phyloP scores from a whole-genome alignment of 495 filamentous ascomycete species.

The Aspergillus sclerotioniger region DNA sequence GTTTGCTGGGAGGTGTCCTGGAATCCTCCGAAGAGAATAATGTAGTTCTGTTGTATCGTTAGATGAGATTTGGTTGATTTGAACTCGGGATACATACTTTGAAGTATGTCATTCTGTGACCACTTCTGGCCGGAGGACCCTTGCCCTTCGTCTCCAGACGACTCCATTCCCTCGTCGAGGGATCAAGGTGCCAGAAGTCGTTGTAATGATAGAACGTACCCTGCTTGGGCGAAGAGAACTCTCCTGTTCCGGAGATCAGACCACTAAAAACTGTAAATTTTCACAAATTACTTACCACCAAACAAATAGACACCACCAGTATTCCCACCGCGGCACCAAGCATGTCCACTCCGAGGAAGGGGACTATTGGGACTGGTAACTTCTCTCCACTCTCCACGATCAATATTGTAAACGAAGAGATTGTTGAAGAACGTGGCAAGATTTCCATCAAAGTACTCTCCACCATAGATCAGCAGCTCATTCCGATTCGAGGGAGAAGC shows the following conservation, averaged over 20 bases:
- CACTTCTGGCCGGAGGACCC: conserved; percentile 82
- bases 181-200: conserved; percentile 93
- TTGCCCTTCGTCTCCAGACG: conserved; percentile 85
- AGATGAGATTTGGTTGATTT: conserved; percentile 8
- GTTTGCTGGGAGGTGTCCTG: conserved; percentile 94
- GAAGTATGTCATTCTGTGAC: conserved; percentile 92
- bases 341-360: conserved; percentile 86
- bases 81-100: conserved; percentile 54
- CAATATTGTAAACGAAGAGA: conserved; percentile 85
- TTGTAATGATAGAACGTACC: conserved; percentile 99
- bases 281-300: conserved; percentile 55
- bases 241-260: conserved; percentile 40
- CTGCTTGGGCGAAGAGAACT: conserved; percentile 82
- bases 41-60: conserved; percentile 53
- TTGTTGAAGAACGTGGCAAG: conserved; percentile 65
- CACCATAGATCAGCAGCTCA: conserved; percentile 90
- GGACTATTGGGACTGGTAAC: conserved; percentile 90
- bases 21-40: conserved; percentile 79
- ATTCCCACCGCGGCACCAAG: conserved; percentile 86
- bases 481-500: conserved; percentile 81
- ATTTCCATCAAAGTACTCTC: conserved; percentile 67
- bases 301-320: conserved; percentile 86
- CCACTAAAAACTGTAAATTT: neutral
- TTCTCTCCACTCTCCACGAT: conserved; percentile 81
- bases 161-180: conserved; percentile 80